A percentile compares a stretch with the other conserved stretches of the same genome.
These are phyloP conservation scores for Solanum hybrid DNA, from an alignment of 305 asterid species.

Conservation along the genomic window DNA sequence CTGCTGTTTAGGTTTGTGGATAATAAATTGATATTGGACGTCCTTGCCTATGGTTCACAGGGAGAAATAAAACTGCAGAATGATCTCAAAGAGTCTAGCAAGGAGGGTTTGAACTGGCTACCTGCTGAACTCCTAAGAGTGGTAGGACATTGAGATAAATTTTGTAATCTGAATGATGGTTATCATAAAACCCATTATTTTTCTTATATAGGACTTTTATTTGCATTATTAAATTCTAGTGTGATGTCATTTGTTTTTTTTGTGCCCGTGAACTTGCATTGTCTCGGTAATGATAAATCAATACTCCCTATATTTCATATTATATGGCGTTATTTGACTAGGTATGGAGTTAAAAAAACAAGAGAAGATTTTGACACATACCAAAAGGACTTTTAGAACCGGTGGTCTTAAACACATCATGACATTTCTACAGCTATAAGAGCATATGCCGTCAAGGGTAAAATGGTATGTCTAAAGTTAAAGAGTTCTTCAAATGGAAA, in stretches of 20 bases:
- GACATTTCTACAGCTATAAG: not conserved
- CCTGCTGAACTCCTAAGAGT: constrained; percentile 60
- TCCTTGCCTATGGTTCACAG: constrained; percentile 24
- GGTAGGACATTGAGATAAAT: constrained; percentile 28
- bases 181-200: not conserved
- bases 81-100: constrained; percentile 7
- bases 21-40: not conserved
- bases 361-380: not conserved
- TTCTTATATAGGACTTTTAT: not conserved
- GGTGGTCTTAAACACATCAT: not conserved
- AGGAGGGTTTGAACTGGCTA: constrained; percentile 51
- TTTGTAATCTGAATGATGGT: not conserved
- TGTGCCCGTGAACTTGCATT: not conserved
- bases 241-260: not conserved
- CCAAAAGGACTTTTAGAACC: not conserved
- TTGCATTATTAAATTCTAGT: not conserved
- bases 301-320: not conserved
- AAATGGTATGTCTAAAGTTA: not conserved
- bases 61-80: constrained; percentile 20
- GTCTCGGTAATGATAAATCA: not conserved
- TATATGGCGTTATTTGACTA: not conserved
- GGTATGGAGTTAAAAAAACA: not conserved
- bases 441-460: not conserved
- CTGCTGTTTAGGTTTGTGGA: not conserved
- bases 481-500: not conserved